Base-by-base conservation (phyloP, 345 rosid species). In the Pistacia integerrima region DNA sequence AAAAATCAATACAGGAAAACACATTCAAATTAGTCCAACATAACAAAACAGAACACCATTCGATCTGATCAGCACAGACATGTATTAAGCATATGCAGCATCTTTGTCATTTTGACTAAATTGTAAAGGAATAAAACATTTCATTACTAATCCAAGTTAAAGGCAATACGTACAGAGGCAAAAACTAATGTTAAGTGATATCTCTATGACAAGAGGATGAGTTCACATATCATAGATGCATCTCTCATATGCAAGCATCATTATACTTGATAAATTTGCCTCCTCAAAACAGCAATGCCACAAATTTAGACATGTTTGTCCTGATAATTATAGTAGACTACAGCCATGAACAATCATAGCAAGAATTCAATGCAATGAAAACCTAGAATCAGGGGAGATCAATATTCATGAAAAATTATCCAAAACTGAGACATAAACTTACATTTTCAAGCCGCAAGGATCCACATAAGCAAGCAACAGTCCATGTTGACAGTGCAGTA, bases 361-460 rank as follows among this genome's bases (percentile, higher is more conserved):
- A 60, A 68, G 56, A 67, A 41, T 57, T 35, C 22, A 66, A 51
- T 36, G 8, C 22, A 36, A 64, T 9, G 28, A 11, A 38, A 64
- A 54, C 57, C 69, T 64, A 36, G 46, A 36, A 46, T n/a, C 4
- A 4, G 28, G 11, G 17, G 22, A 41, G 7, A 4, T n/a, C 20
- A 12, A 48, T 1, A 64, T 30, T 30, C 63, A n/a, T 35, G n/a
- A 5, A 51, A 70, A 51, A 74, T 35, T 67, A 59, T 59, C 52
- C n/a, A 63, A 73, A 68, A 70, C 1, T 14, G n/a, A 48, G 25
- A 28, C 44, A 56, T 36, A 74, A 64, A 72, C 82, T 85, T 80
- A 93, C 99, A 66, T 90, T 84, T 81, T 95, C 99, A 78, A 95
- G 98, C 52, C 98, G 89, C 76, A 95, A 80, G 76, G 98, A 87